Percentiles rank a stretch among this genome's conserved stretches.
phyloP scores from a whole-genome alignment of 2,329 filamentous ascomycete species.

The Thermoascus crustaceus region DNA sequence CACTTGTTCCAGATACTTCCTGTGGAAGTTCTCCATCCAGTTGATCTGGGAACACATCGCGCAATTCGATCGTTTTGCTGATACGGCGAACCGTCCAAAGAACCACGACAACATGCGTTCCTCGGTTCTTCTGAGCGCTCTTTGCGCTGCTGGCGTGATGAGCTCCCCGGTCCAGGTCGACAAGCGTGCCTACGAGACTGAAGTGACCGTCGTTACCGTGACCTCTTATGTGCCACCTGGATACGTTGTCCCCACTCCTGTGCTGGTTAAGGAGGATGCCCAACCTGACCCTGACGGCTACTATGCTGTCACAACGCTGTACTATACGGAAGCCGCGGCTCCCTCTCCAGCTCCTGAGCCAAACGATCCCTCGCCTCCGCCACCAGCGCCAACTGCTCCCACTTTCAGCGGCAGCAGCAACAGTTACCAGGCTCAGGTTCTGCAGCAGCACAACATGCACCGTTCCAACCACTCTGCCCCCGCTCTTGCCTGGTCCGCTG shows the following conservation, averaged over 20 bases:
- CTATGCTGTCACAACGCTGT: no score
- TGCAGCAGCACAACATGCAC: conserved; percentile 78
- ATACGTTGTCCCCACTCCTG: not conserved
- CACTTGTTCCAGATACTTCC: conserved; percentile 22
- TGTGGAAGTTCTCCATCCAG: conserved; percentile 26
- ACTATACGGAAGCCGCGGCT: conserved; percentile 3
- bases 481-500: conserved; percentile 57
- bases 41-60: conserved; percentile 23
- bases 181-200: conserved; percentile 30
- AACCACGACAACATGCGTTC: conserved; percentile 23
- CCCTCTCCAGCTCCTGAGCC: conserved; percentile 4
- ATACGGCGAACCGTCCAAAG: conserved; percentile 6
- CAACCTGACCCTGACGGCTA: not conserved
- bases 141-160: conserved; percentile 27
- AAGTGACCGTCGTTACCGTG: conserved; percentile 28
- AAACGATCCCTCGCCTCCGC: conserved; percentile 2
- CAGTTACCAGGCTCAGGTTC: conserved; percentile 27
- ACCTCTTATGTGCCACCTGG: conserved; percentile 27
- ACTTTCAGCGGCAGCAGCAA: conserved; percentile 19
- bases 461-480: conserved; percentile 70
- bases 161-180: conserved; percentile 25
- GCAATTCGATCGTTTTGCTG: conserved; percentile 6
- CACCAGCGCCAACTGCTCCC: conserved; percentile 22
- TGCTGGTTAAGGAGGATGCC: not conserved
- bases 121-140: conserved; percentile 26